Evolutionary conservation across 345 rosid species (phyloP).

Genomic region (Aegle marmelos): DNA sequence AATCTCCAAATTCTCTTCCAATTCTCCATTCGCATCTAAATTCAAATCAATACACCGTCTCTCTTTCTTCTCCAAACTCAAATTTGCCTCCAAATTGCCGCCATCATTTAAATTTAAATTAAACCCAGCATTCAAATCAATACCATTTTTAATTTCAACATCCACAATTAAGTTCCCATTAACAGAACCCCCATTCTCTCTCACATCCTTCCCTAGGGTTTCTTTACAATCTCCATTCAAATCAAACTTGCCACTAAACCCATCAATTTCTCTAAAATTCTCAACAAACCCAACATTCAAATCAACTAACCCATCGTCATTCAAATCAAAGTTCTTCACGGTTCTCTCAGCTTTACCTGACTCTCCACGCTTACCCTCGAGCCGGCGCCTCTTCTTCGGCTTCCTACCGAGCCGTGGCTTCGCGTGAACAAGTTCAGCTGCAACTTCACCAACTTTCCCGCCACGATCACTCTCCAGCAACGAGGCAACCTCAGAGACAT

Average conservation of each 20-base stretch:
- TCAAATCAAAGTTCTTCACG: conserved; percentile 43
- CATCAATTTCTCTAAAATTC: conserved; percentile 26
- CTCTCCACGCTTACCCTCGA: conserved; percentile 31
- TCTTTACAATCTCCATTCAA: conserved; percentile 36
- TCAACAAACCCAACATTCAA: conserved; percentile 22
- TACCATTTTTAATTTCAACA: conserved; percentile 28
- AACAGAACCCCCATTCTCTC: conserved; percentile 9
- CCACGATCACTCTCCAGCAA: conserved; percentile 23
- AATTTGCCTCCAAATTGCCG: conserved; percentile 21
- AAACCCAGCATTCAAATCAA: conserved; percentile 71
- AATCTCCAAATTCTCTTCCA: conserved; percentile 36
- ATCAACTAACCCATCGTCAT: conserved; percentile 33
- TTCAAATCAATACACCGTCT: conserved; percentile 69
- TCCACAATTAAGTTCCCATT: conserved; percentile 30
- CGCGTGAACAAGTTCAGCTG: conserved; percentile 21
- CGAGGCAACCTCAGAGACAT: conserved; percentile 40
- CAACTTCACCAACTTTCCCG: conserved; percentile 17
- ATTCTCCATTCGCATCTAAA: conserved; percentile 58
- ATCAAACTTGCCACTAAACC: conserved; percentile 30
- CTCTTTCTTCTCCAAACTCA: conserved; percentile 23
- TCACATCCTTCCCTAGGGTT: conserved; percentile 25
- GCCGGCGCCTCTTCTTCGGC: conserved; percentile 51
- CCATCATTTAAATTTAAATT: conserved; percentile 30
- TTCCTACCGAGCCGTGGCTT: conserved; percentile 38
- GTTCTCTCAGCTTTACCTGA: conserved; percentile 26